Evolutionary conservation across 2,329 filamentous ascomycete genomes (phyloP).

Genomic region (Graphium sp.): DNA sequence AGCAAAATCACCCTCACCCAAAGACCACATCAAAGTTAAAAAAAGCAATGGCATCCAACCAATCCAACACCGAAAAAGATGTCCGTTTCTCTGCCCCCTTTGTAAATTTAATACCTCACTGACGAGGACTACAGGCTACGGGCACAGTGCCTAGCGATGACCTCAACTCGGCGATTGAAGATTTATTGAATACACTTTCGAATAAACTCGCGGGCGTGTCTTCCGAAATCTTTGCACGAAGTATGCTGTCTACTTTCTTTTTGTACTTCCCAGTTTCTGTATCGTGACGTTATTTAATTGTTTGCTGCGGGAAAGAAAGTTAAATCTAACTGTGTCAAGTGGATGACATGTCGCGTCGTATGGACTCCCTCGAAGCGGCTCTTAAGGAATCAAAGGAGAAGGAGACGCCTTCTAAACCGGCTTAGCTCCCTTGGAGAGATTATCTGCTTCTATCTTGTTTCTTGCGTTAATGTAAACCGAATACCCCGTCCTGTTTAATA

Average conservation of each 20-base stretch:
- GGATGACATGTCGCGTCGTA: constrained; percentile 80
- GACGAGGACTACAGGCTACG: no score
- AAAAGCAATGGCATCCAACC: no score
- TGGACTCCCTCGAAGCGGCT: constrained; percentile 69
- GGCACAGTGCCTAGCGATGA: constrained; percentile 46
- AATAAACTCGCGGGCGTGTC: constrained; percentile 76
- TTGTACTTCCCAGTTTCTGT: no score
- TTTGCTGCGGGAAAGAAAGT: neutral
- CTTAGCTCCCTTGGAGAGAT: no score
- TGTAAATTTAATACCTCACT: neutral
- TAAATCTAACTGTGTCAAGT: constrained; percentile 31
- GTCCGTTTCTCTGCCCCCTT: constrained; percentile 7
- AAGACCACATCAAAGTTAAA: no score
- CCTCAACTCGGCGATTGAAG: constrained; percentile 66
- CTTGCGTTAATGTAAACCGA: no score
- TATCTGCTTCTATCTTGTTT: no score
- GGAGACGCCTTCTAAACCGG: no score
- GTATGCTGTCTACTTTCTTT: constrained; percentile 29
- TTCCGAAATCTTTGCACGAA: constrained; percentile 75
- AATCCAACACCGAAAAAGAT: constrained; percentile 23
- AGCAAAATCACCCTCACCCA: no score
- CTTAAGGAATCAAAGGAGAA: constrained; percentile 40
- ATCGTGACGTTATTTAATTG: no score
- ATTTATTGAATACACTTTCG: constrained; percentile 68
- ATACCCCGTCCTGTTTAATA: no score